phyloP scores from a whole-genome alignment of 2,329 filamentous ascomycete species.

The Fusarium graminum region DNA sequence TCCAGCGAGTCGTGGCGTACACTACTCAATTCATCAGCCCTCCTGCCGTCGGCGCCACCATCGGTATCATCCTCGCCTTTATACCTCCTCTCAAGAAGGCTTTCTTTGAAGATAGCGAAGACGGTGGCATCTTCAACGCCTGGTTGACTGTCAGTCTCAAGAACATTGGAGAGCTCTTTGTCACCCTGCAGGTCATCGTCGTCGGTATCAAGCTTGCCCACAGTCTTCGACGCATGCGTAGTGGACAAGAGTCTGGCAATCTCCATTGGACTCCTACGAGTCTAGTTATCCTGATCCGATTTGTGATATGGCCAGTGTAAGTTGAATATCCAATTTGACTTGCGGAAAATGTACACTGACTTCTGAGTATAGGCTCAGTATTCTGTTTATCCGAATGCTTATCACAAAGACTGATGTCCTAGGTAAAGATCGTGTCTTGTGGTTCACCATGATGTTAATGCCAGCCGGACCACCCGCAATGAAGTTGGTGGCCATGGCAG shows the following conservation, averaged over 20 bases:
- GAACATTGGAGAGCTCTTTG: conserved; percentile 37
- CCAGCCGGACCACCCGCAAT: conserved; percentile 30
- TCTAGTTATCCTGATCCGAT: conserved; percentile 23
- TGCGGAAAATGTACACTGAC: not conserved
- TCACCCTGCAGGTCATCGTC: conserved; percentile 33
- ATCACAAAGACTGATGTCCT: conserved; percentile 14
- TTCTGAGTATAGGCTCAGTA: conserved; percentile 7
- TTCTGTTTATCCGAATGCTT: conserved; percentile 31
- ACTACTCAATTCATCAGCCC: conserved; percentile 30
- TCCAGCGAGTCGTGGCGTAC: conserved; percentile 22
- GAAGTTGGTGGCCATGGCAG: conserved; percentile 36
- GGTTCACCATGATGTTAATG: conserved; percentile 39
- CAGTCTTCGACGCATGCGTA: conserved; percentile 34
- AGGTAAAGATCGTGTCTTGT: conserved; percentile 26
- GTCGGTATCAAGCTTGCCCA: conserved; percentile 37
- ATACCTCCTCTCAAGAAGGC: conserved; percentile 30
- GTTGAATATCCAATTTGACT: not conserved
- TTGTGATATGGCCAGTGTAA: conserved; percentile 35
- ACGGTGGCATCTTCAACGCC: conserved; percentile 32
- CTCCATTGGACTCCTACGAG: conserved; percentile 20
- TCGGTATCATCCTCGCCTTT: conserved; percentile 27
- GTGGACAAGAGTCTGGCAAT: conserved; percentile 21
- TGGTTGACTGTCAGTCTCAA: conserved; percentile 38
- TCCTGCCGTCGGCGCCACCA: conserved; percentile 17
- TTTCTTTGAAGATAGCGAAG: conserved; percentile 26